These are phyloP conservation scores for Tolypocladium sp. DNA, from an alignment of 2,329 filamentous ascomycete genomes.

Conservation along the genomic window DNA sequence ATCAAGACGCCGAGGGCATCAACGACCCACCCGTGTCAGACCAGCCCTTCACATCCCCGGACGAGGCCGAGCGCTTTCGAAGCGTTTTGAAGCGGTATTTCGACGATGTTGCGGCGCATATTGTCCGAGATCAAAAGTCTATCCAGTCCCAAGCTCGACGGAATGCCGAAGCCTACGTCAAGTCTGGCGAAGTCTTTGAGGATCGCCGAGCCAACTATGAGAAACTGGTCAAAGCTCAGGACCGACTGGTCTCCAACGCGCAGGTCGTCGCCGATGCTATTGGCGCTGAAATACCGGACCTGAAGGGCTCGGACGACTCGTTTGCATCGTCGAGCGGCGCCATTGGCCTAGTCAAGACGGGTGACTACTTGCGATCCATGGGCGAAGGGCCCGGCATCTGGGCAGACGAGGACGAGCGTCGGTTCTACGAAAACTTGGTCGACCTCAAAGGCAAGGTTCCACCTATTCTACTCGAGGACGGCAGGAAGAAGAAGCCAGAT, in stretches of 20 bases:
- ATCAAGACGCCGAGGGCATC: constrained; percentile 42
- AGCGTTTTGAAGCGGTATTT: constrained; percentile 83
- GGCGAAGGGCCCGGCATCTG: constrained; percentile 90
- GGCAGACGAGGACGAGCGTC: constrained; percentile 96
- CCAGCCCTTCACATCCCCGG: constrained; percentile 63
- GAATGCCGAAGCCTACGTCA: constrained; percentile 96
- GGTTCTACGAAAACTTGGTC: constrained; percentile 95
- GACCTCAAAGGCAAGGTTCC: constrained; percentile 95
- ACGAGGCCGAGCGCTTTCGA: constrained; percentile 76
- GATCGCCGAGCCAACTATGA: constrained; percentile 95
- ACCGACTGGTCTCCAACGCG: constrained; percentile 81
- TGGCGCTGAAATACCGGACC: constrained; percentile 84
- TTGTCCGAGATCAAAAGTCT: constrained; percentile 85
- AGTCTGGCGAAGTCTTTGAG: constrained; percentile 96
- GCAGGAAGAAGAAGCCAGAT: constrained; percentile 86
- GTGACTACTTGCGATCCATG: constrained; percentile 84
- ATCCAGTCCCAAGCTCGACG: constrained; percentile 80
- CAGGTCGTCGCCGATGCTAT: constrained; percentile 85
- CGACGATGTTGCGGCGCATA: constrained; percentile 82
- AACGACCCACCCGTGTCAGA: constrained; percentile 44
- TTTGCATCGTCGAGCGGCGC: constrained; percentile 59
- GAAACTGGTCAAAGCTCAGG: constrained; percentile 84
- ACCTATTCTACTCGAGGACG: constrained; percentile 83
- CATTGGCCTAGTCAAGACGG: constrained; percentile 89
- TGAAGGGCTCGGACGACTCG: constrained; percentile 72